These are phyloP conservation scores for Phytophthora brassicae DNA, from an alignment of 352 stramenopile species.

Conservation along the genomic window DNA sequence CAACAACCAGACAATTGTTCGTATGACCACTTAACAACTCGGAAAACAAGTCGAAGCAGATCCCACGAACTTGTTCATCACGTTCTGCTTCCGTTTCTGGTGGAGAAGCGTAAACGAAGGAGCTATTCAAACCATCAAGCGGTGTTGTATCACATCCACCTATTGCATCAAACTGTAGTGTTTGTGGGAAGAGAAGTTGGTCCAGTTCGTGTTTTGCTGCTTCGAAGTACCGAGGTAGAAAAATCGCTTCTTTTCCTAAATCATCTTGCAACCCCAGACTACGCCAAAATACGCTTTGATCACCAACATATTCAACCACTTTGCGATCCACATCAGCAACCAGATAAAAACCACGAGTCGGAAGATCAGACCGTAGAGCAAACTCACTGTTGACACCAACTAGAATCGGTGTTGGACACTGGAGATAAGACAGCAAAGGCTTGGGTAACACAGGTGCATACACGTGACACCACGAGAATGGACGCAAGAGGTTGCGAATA, in stretches of 20 bases:
- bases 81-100: constrained; percentile 27
- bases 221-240: constrained; percentile 56
- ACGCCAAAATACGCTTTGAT: constrained; percentile 59
- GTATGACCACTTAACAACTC: constrained; percentile 67
- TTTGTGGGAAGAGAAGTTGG: constrained; percentile 43
- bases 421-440: constrained; percentile 83
- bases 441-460: constrained; percentile 88
- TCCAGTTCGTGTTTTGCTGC: constrained; percentile 59
- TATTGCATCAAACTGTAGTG: constrained; percentile 43
- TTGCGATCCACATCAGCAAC: constrained; percentile 75
- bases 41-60: constrained; percentile 73
- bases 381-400: constrained; percentile 82
- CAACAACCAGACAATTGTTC: constrained; percentile 76
- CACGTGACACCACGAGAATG: constrained; percentile 90
- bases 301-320: constrained; percentile 69
- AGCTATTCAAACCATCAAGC: constrained; percentile 7
- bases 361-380: constrained; percentile 56
- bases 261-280: constrained; percentile 53
- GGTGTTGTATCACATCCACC: constrained; percentile 27
- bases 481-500: constrained; percentile 82
- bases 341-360: constrained; percentile 68
- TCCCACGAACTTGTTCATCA: constrained; percentile 53
- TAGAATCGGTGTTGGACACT: constrained; percentile 90
- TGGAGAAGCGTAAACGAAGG: constrained; percentile 17
- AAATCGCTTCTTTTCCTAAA: constrained; percentile 39